Base-by-base conservation (phyloP, 129 eudicot species). In the Erigeron canadensis region DNA sequence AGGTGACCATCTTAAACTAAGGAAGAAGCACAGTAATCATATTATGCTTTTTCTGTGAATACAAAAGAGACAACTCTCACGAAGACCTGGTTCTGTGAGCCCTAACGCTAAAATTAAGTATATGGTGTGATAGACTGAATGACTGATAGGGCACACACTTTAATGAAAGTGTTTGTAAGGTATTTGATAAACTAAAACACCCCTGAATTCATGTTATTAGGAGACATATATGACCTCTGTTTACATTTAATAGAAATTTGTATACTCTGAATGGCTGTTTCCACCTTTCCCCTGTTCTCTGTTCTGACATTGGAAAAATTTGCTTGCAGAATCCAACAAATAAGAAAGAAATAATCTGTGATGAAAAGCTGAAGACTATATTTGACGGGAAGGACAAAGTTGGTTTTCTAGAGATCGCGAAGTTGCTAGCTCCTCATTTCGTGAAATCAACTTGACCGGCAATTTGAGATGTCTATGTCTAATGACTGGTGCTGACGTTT, bases 371-470 rank as follows among this genome's bases (percentile, higher is more conserved):
- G n/a, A 80, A 80, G 84, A 75, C 76, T 34, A 69, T 80, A 63
- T 80, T 75, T 63, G 81, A 69, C 2, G 80, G 84, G 23, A 75
- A 59, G 71, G 84, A 80, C 72, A 80, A 9, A 70, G 77, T 80
- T 71, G 80, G 80, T 13, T 75, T 80, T 63, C 58, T 75, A 4
- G 80, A 80, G 57, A 69, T 80, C 55, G 75, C 77, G 22, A 80
- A 70, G 65, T 63, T 80, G 80, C 73, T 80, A 54, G 60, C 62
- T 69, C 84, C 80, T 75, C 84, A 80, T 80, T 80, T 80, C 45
- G 80, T 80, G 42, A 80, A 80, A 79, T 54, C 79, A 21, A 6
- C 53, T 53, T 80, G 71, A 74, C 37, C 17, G 12, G 7, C 42
- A 50, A 57, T 60, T 67, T 38, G 4, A 55, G 64, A 70, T 18